Conservation (phyloP, 169 alveolate species). For the Cryptosporidium parvum region DNA sequence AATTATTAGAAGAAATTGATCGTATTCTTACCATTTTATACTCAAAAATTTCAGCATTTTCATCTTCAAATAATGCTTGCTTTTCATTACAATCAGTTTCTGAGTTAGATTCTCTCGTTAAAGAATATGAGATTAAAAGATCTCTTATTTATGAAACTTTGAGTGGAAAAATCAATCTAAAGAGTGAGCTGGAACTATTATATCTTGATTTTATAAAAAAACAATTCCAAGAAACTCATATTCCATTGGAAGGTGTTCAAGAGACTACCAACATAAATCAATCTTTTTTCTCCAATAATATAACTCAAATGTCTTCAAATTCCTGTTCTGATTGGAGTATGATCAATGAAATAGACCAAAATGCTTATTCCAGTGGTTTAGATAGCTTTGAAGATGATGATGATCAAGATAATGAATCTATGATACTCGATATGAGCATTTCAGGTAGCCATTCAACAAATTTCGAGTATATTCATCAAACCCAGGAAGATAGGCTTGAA, state of each 20-base stretch:
- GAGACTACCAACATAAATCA: neutral
- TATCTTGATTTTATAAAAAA: constrained; percentile 11
- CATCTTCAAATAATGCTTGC: constrained; percentile 2
- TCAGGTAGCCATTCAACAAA: constrained; percentile 22
- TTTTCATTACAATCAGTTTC: constrained; percentile 2
- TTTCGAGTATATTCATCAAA: constrained; percentile 11
- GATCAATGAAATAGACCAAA: neutral
- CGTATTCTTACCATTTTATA: constrained; percentile 7
- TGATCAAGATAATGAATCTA: constrained; percentile 9
- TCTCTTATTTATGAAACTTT: constrained; percentile 12
- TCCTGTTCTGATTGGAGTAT: constrained; percentile 7
- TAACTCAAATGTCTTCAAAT: neutral
- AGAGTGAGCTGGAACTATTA: constrained; percentile 14
- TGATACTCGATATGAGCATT: constrained; percentile 12
- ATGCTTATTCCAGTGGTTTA: constrained; percentile 1
- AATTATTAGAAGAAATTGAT: constrained; percentile 24
- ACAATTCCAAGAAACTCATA: neutral
- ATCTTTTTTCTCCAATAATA: neutral
- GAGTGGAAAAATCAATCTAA: neutral
- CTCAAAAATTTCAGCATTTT: constrained; percentile 22
- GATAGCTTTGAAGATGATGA: neutral
- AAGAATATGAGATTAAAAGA: constrained; percentile 23
- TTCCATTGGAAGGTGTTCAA: neutral
- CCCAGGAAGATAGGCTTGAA: neutral
- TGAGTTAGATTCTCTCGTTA: constrained; percentile 3